Evolutionary conservation across 768 basidiomycete species (phyloP).

Genomic region (Tricholomella constricta): DNA sequence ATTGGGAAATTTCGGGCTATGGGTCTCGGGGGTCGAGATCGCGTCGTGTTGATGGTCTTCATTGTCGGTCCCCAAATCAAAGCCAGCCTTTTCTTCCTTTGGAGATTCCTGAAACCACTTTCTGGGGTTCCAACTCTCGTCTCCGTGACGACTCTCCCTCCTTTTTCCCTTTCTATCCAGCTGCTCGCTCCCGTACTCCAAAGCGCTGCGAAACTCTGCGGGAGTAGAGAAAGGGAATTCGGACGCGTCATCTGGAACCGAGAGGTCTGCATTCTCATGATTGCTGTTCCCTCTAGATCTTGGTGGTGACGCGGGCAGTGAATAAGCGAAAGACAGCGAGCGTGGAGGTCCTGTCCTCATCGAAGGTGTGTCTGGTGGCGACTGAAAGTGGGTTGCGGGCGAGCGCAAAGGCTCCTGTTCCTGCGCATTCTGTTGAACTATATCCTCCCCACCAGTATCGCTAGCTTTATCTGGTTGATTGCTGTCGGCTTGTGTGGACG

Average conservation of each 20-base stretch:
- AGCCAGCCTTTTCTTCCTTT: conserved; percentile 44
- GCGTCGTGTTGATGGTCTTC: background rate
- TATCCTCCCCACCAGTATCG: background rate
- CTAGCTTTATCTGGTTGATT: background rate
- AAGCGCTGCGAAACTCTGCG: conserved; percentile 62
- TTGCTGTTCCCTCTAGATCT: conserved; percentile 26
- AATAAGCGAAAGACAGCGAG: conserved; percentile 67
- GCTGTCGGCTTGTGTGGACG: background rate
- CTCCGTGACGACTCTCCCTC: conserved; percentile 46
- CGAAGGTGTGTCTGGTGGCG: conserved; percentile 54
- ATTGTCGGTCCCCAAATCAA: conserved; percentile 26
- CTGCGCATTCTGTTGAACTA: background rate
- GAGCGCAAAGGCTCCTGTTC: conserved; percentile 15
- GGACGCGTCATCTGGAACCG: conserved; percentile 27
- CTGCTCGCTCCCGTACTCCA: conserved; percentile 50
- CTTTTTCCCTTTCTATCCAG: conserved; percentile 58
- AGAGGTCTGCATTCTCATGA: conserved; percentile 24
- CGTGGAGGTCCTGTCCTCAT: conserved; percentile 73
- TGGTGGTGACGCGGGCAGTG: conserved; percentile 46
- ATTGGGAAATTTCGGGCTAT: background rate
- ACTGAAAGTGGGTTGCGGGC: conserved; percentile 22
- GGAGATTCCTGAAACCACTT: conserved; percentile 58
- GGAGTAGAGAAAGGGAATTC: conserved; percentile 20
- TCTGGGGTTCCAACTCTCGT: conserved; percentile 56
- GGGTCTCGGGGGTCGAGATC: background rate